Conservation (phyloP, 2,329 filamentous ascomycete genomes). For the Epichloe aotearoae region DNA sequence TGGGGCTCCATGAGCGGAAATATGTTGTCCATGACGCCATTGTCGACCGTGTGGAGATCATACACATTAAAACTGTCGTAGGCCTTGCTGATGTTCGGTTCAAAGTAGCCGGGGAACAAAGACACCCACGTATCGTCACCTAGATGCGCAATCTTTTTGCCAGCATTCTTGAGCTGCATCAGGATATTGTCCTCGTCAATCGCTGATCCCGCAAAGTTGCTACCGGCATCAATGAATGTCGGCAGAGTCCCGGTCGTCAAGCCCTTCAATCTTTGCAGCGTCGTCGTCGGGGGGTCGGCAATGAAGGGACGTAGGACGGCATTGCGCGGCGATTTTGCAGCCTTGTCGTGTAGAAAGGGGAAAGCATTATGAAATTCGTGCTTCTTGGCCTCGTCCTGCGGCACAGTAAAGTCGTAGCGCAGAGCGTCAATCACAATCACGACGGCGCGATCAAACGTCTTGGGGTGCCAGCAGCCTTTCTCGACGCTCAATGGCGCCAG, state of each 20-base stretch:
- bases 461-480: conserved; percentile 89
- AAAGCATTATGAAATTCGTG: conserved; percentile 71
- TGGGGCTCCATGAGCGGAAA: conserved; percentile 62
- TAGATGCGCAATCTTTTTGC: conserved; percentile 73
- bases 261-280: conserved; percentile 82
- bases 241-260: conserved; percentile 90
- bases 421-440: conserved; percentile 86
- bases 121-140: conserved; percentile 98
- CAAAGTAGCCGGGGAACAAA: conserved; percentile 87
- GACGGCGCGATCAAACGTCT: conserved; percentile 82
- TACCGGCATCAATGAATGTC: conserved; percentile 86
- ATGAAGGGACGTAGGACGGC: conserved; percentile 92
- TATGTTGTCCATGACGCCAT: conserved; percentile 84
- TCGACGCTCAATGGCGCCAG: conserved; percentile 30
- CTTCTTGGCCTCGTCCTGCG: conserved; percentile 32
- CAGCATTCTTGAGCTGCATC: conserved; percentile 50
- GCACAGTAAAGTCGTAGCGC: conserved; percentile 92
- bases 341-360: conserved; percentile 74
- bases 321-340: conserved; percentile 59
- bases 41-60: conserved; percentile 94
- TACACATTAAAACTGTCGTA: conserved; percentile 98
- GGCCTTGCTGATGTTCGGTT: conserved; percentile 68
- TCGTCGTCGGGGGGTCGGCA: conserved; percentile 89
- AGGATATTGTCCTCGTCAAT: conserved; percentile 84
- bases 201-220: conserved; percentile 86